Conservation (phyloP, 768 basidiomycete species). For the Russula ochroleuca region DNA sequence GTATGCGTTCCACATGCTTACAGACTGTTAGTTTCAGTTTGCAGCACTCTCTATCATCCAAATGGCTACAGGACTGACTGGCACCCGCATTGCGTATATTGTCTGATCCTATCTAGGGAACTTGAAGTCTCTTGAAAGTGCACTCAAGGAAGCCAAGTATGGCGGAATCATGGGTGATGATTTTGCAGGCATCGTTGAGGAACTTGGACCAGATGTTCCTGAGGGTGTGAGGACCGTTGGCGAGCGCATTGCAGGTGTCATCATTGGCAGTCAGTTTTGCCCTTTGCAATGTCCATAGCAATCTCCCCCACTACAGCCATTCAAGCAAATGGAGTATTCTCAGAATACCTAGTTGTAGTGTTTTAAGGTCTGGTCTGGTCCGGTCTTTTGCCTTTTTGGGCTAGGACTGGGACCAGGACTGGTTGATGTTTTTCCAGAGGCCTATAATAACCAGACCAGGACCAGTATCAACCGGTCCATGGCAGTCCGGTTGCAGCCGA, state of each 20-base stretch:
- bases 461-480: too few relatives aligned
- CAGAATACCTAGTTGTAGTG: conserved; percentile 22
- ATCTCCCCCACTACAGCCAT: neutral
- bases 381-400: too few relatives aligned
- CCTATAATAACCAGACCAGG: too few relatives aligned
- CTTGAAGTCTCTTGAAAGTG: neutral
- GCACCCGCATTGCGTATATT: neutral
- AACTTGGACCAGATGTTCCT: conserved; percentile 23
- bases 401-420: too few relatives aligned
- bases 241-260: conserved; percentile 24
- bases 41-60: too few relatives aligned
- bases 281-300: neutral
- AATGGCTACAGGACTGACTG: too few relatives aligned
- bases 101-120: neutral
- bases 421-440: too few relatives aligned
- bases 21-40: conserved; percentile 14
- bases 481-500: too few relatives aligned
- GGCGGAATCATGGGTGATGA: conserved; percentile 22
- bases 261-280: conserved; percentile 9
- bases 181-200: conserved; percentile 24
- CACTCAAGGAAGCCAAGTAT: neutral
- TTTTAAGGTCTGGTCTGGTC: too few relatives aligned
- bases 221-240: conserved; percentile 21
- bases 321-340: conserved; percentile 16
- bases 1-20: too few relatives aligned